These are phyloP conservation scores for Austroboletus niveus DNA, from an alignment of 1,284 basidiomycete genomes.

Conservation along the genomic window DNA sequence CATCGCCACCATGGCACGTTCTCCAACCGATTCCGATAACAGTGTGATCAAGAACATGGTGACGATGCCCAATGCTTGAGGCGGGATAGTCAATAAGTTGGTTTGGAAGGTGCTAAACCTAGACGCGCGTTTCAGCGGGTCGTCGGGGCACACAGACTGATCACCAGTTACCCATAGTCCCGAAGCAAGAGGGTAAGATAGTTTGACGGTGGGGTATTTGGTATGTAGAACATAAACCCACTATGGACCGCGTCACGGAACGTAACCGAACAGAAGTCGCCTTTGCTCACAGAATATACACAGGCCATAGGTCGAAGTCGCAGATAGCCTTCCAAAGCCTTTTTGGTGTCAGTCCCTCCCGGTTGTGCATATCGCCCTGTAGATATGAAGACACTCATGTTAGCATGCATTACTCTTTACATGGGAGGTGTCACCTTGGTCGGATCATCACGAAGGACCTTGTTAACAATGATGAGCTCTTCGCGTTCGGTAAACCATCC, in stretches of 20 bases:
- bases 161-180: slow-evolving; percentile 43
- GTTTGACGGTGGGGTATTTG: slow-evolving; percentile 42
- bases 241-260: slow-evolving; percentile 17
- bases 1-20: slow-evolving; percentile 47
- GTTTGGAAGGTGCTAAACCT: slow-evolving; percentile 60
- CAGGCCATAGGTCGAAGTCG: slow-evolving; percentile 69
- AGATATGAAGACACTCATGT: neutral
- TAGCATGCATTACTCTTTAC: too few species aligned
- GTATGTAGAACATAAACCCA: slow-evolving; percentile 47
- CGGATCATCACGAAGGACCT: slow-evolving; percentile 69
- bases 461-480: slow-evolving; percentile 49
- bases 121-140: neutral
- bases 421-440: slow-evolving; percentile 43
- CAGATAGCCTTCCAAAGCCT: slow-evolving; percentile 55
- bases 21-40: slow-evolving; percentile 46
- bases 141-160: neutral
- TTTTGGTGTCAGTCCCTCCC: slow-evolving; percentile 56
- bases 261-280: neutral
- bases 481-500: slow-evolving; percentile 67
- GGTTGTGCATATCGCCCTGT: slow-evolving; percentile 73
- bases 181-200: slow-evolving; percentile 49
- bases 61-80: slow-evolving; percentile 40
- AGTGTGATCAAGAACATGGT: slow-evolving; percentile 44
- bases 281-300: slow-evolving; percentile 51
- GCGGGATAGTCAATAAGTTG: slow-evolving; percentile 61